A percentile compares a stretch with the other conserved stretches of the same genome.
Conservation (phyloP, 805 yeast genomes). For the Suhomyces xylopsoci region DNA sequence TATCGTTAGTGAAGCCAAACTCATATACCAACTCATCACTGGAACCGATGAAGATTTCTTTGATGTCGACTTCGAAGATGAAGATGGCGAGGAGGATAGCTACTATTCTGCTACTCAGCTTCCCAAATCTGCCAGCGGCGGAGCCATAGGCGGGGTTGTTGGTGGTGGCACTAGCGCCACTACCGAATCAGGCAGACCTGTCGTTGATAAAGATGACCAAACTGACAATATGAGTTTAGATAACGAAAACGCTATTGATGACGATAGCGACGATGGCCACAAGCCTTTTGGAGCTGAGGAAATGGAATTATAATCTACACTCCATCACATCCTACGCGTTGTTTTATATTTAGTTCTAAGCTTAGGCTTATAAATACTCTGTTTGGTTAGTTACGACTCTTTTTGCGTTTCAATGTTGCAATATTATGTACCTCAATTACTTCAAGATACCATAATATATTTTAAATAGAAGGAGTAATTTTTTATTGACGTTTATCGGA, state of each 20-base stretch:
- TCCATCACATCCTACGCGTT: not conserved
- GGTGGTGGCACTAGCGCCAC: constrained; percentile 9
- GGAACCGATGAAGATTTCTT: constrained; percentile 96
- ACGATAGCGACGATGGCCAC: constrained; percentile 28
- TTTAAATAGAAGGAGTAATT: not conserved
- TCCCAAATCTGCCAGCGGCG: not conserved
- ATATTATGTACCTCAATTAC: not conserved
- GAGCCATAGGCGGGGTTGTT: constrained; percentile 15
- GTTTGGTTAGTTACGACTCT: not conserved
- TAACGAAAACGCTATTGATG: constrained; percentile 20
- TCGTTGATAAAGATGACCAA: constrained; percentile 1
- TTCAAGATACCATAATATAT: not conserved
- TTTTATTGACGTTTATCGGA: not conserved
- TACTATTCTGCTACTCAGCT: constrained; percentile 6
- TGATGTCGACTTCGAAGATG: constrained; percentile 95
- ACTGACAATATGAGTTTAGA: constrained; percentile 7
- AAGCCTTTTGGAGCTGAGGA: constrained; percentile 44
- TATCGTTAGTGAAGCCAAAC: constrained; percentile 73
- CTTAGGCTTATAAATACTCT: not conserved
- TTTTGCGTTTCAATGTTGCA: not conserved
- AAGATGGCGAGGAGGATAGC: constrained; percentile 51
- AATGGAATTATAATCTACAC: constrained; percentile 35
- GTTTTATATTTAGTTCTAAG: constrained; percentile 1
- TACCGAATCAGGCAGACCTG: constrained; percentile 2
- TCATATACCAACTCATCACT: constrained; percentile 71